phyloP scores from a whole-genome alignment of 2,329 filamentous ascomycete species.

The Monosporascus sp. region DNA sequence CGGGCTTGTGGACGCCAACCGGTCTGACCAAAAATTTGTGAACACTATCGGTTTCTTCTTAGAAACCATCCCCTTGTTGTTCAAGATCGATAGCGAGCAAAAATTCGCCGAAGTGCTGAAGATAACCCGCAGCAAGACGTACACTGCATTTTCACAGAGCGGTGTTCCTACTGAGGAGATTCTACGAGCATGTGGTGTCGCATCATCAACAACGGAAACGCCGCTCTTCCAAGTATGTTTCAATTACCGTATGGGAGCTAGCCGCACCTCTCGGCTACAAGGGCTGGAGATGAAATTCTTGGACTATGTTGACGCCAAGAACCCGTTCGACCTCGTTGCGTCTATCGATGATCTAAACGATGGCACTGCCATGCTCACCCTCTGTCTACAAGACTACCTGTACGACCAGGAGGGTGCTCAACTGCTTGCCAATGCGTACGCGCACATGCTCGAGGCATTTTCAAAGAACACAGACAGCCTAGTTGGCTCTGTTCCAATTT shows the following conservation, averaged over 20 bases:
- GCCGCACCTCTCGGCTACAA: background rate
- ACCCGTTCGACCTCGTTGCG: conserved; percentile 24
- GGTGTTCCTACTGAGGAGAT: conserved; percentile 7
- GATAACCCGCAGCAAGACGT: conserved; percentile 7
- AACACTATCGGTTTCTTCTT: conserved; percentile 33
- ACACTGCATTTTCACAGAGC: conserved; percentile 11
- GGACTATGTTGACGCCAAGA: conserved; percentile 11
- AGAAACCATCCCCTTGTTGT: conserved; percentile 34
- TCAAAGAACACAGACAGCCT: background rate
- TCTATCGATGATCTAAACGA: conserved; percentile 7
- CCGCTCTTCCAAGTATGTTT: conserved; percentile 17
- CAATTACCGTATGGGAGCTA: conserved; percentile 10
- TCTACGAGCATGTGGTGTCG: conserved; percentile 3
- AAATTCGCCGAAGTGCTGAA: conserved; percentile 9
- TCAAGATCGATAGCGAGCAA: conserved; percentile 11
- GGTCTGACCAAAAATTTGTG: conserved; percentile 7
- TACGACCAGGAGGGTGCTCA: conserved; percentile 2
- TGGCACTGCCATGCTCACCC: conserved; percentile 2
- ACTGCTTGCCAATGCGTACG: background rate
- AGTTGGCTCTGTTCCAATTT: background rate
- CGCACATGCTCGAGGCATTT: background rate
- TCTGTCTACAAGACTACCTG: conserved; percentile 5
- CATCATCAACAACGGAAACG: conserved; percentile 6
- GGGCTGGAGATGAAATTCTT: background rate
- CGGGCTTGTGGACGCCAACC: conserved; percentile 37